These are phyloP conservation scores for Fusarium pseudograminearum DNA, from an alignment of 2,329 filamentous ascomycete species.

Conservation along the genomic window DNA sequence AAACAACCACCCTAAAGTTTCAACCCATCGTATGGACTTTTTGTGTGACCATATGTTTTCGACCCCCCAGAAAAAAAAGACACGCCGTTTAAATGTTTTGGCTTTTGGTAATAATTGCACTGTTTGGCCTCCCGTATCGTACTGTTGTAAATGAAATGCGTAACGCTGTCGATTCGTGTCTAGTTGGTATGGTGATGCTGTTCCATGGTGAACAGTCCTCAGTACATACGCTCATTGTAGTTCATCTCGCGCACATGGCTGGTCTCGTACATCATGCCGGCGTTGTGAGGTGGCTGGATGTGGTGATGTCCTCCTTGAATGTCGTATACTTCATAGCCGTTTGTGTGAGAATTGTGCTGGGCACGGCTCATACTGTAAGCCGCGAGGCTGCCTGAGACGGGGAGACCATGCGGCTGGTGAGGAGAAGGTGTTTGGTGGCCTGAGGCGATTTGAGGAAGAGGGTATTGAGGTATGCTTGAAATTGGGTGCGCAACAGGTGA, in stretches of 20 bases:
- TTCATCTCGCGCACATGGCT: constrained; percentile 56
- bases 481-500: constrained; percentile 40
- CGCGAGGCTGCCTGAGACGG: constrained; percentile 48
- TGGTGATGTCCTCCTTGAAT: constrained; percentile 55
- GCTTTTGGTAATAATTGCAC: constrained; percentile 33
- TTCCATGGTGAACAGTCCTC: constrained; percentile 32
- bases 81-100: constrained; percentile 30
- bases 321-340: constrained; percentile 61
- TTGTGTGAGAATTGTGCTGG: constrained; percentile 47
- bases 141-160: constrained; percentile 32
- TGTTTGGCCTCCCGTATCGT: constrained; percentile 40
- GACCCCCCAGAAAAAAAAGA: constrained; percentile 35
- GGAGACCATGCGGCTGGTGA: constrained; percentile 45
- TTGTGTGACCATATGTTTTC: constrained; percentile 24
- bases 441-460: constrained; percentile 47
- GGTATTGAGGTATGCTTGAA: constrained; percentile 39
- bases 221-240: constrained; percentile 61
- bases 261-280: constrained; percentile 59
- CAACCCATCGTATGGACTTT: constrained; percentile 26
- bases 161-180: constrained; percentile 19
- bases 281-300: constrained; percentile 37
- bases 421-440: constrained; percentile 35
- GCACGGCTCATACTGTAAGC: constrained; percentile 52
- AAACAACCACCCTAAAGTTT: constrained; percentile 43
- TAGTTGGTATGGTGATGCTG: constrained; percentile 13